These are phyloP conservation scores for Ogataea saltuana DNA, from an alignment of 805 yeast genomes.

Conservation along the genomic window DNA sequence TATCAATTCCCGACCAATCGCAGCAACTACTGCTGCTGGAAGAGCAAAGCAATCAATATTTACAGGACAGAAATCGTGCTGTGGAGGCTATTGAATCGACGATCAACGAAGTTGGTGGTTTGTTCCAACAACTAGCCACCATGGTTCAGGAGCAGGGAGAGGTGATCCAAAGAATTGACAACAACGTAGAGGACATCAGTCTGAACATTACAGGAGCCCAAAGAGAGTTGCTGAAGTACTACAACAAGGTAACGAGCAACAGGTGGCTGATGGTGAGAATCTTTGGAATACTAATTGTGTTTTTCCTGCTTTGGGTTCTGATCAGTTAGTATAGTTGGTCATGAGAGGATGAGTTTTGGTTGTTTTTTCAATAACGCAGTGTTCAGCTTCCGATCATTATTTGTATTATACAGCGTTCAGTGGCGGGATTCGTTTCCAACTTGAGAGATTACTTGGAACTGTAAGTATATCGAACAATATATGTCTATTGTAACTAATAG, in stretches of 20 bases:
- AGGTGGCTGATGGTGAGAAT: slow-evolving; percentile 90
- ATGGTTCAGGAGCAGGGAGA: slow-evolving; percentile 99
- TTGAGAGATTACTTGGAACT: no score
- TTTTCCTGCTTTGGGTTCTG: slow-evolving; percentile 76
- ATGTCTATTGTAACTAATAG: no score
- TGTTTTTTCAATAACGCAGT: no score
- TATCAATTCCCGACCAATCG: slow-evolving; percentile 82
- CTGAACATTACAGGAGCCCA: slow-evolving; percentile 92
- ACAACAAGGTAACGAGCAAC: slow-evolving; percentile 81
- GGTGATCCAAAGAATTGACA: slow-evolving; percentile 91
- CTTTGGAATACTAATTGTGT: slow-evolving; percentile 80
- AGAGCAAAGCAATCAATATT: slow-evolving; percentile 74
- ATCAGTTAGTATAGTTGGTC: slow-evolving; percentile 47
- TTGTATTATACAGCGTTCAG: neutral
- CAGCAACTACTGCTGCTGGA: slow-evolving; percentile 81
- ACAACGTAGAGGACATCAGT: slow-evolving; percentile 90
- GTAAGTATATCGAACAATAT: no score
- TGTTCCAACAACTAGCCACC: slow-evolving; percentile 92
- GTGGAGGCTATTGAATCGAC: slow-evolving; percentile 97
- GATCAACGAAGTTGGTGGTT: slow-evolving; percentile 91
- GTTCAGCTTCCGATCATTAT: neutral
- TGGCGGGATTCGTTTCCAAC: no score
- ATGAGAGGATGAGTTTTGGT: neutral
- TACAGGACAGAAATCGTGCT: slow-evolving; percentile 83
- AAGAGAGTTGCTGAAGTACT: slow-evolving; percentile 86